Base-by-base conservation (phyloP, 2,329 filamentous ascomycete species). In the Venturia asperata region DNA sequence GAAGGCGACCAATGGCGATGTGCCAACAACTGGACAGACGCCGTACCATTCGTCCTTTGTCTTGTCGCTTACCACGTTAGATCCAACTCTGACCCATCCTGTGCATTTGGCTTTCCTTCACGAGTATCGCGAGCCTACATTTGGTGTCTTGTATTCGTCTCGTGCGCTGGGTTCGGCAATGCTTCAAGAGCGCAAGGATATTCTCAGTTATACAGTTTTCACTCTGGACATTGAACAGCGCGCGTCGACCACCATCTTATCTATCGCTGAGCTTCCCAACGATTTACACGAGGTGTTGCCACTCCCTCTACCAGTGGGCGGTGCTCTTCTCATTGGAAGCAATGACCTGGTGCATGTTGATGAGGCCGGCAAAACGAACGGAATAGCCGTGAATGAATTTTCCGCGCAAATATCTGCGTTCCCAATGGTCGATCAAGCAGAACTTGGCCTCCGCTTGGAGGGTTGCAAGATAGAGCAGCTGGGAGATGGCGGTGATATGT, bases 91-190 rank as follows among this genome's bases (percentile, higher is more conserved):
- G 70, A 86, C 93, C 67, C 90, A 96, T 76, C 92, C 93, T 61
- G 87, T 97, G 72, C 91, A 96, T 74, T 85, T 99, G 72, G 88
- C 90, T 65, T 99, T 99, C 76, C 80, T 99, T 69, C 86, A 97
- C 82, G 93, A 97, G 79, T 99, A 99, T 77, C 88, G 94, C 75
- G 94, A 97, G 77, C 93, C 94, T 15, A 99, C 94, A 0, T 96
- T 99, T 78, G 94, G 93, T 65, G 92, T 99, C 67, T 81, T 99
- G 52, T 94, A 91, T 60, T 90, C 92, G 1, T 87, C 86, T 63
- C 80, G 85, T 68, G 82, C 87, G 43, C 85, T 88, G 17, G 92
- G 92, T n/a, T 82, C 83, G 65, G 87, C 90, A 3, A 80, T 97
- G 64, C 77, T 87, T 34, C 78, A 83, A 68, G 89, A 92, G 71